phyloP scores from a whole-genome alignment of 805 yeast genomes.

The Candida adriatica region DNA sequence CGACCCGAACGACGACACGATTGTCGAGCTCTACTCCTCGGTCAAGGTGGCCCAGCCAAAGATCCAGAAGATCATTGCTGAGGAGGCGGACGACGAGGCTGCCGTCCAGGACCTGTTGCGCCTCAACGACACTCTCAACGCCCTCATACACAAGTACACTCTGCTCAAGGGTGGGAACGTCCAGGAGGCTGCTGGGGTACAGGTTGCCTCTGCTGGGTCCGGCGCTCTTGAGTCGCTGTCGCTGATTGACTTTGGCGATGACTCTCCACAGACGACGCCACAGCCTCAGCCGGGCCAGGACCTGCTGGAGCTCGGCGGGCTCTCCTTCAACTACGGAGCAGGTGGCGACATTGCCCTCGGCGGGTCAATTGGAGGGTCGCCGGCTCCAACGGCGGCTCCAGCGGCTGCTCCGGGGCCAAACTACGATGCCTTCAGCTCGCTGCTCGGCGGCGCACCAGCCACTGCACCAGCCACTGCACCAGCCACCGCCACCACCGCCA shows the following conservation, averaged over 20 bases:
- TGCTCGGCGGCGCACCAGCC: slow-evolving; percentile 16
- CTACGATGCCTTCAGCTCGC: slow-evolving; percentile 21
- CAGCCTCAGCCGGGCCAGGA: slow-evolving; percentile 36
- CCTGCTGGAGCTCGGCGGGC: slow-evolving; percentile 60
- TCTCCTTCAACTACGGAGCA: slow-evolving; percentile 44
- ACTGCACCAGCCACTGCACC: slow-evolving; percentile 13
- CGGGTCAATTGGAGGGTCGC: slow-evolving; percentile 19
- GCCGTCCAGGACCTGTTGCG: slow-evolving; percentile 58
- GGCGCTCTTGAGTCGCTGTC: slow-evolving; percentile 33
- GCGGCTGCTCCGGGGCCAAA: slow-evolving; percentile 19
- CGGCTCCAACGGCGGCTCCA: slow-evolving; percentile 24
- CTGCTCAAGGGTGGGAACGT: slow-evolving; percentile 59
- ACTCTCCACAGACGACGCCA: slow-evolving; percentile 18
- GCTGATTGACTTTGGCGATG: slow-evolving; percentile 71
- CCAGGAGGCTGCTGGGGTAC: slow-evolving; percentile 41
- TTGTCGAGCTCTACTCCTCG: slow-evolving; percentile 68
- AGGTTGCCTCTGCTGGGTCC: slow-evolving; percentile 33
- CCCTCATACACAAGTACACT: slow-evolving; percentile 59
- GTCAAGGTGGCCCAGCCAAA: slow-evolving; percentile 83
- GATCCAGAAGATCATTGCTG: slow-evolving; percentile 74
- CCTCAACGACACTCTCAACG: slow-evolving; percentile 71
- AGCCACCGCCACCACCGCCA: slow-evolving; percentile 6
- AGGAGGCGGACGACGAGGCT: slow-evolving; percentile 64
- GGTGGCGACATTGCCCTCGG: slow-evolving; percentile 45
- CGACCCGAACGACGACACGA: slow-evolving; percentile 53